Evolutionary conservation across 257 asterid genomes (phyloP), one percentile per base, ranked within the genome.

Genomic region (Catharanthus roseus): DNA sequence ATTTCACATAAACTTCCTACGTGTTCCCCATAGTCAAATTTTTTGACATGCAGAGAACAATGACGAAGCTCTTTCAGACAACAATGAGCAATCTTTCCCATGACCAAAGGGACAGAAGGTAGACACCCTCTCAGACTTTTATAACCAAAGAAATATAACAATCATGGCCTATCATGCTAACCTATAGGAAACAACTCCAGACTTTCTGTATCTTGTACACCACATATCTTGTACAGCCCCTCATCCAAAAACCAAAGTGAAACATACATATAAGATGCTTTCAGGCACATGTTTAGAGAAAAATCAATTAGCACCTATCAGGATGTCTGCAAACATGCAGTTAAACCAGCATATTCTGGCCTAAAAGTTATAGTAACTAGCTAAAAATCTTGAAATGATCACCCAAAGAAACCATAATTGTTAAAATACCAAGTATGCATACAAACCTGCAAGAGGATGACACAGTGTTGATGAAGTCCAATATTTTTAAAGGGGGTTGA

Each of bases 401-500:
- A 70, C 70, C 54, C 53, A 76, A 55, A 72, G 63, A 65, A 71
- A 39, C 68, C 73, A 78, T 57, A 66, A 69, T 79, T 72, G 79
- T 75, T 73, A 81, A 82, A 87, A 77, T 77, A 72, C 77, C 79
- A 76, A 85, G 83, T 67, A 69, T 73, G 42, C 67, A 77, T 73
- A 65, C 77, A 79, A 80, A 93, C 99, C 99, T 93, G 99, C 72
- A 93, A 90, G 72, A 93, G 91, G 84, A 86, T 82, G 78, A 88
- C 89, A 55, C 99, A 93, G 66, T 91, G 99, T 70, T 87, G 91
- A 26, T 83, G 88, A 80, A 93, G 96, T 83, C 99, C 99, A 82
- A 91, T 89, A 76, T 85, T 81, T 67, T 65, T 82, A 83, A 93
- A 93, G 76, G 99, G 90, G 84, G 71, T 74, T 47, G 99, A 88